phyloP scores from a whole-genome alignment of 129 eudicot species.

The Arctium lappa region DNA sequence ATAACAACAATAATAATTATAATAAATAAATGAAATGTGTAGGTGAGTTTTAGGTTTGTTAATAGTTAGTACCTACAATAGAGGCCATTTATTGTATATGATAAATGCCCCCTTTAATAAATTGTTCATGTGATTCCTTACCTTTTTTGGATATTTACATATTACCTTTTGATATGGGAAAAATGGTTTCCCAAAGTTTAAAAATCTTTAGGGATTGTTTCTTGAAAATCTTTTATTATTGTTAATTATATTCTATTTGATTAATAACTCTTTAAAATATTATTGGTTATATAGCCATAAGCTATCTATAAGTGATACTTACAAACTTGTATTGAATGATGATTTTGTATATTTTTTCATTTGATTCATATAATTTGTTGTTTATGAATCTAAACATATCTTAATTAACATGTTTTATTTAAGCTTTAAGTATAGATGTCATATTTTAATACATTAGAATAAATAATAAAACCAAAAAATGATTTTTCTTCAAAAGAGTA shows the following conservation, averaged over 20 bases:
- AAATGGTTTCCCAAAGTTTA: not conserved
- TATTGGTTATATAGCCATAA: too few relatives aligned
- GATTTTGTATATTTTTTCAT: not conserved
- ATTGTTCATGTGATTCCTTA: slow-evolving; percentile 32
- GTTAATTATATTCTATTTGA: too few relatives aligned
- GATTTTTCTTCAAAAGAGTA: not conserved
- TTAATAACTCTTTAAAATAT: too few relatives aligned
- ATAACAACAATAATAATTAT: not conserved
- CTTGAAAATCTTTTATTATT: not conserved
- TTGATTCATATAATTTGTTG: too few relatives aligned
- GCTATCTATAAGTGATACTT: too few relatives aligned
- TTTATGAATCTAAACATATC: not conserved
- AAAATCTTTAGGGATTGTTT: not conserved
- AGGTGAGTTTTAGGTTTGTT: slow-evolving; percentile 29
- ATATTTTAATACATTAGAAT: not conserved
- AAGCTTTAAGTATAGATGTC: not conserved
- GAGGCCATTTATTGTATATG: slow-evolving; percentile 36
- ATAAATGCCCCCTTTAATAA: slow-evolving; percentile 29
- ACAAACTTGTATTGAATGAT: too few relatives aligned
- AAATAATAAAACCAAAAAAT: not conserved
- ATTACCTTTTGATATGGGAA: not conserved
- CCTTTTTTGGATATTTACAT: slow-evolving; percentile 17
- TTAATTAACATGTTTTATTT: not conserved
- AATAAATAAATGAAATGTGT: slow-evolving; percentile 7
- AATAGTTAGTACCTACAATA: slow-evolving; percentile 34